phyloP scores from a whole-genome alignment of 768 basidiomycete species.

The Gloeostereum incarnatum region DNA sequence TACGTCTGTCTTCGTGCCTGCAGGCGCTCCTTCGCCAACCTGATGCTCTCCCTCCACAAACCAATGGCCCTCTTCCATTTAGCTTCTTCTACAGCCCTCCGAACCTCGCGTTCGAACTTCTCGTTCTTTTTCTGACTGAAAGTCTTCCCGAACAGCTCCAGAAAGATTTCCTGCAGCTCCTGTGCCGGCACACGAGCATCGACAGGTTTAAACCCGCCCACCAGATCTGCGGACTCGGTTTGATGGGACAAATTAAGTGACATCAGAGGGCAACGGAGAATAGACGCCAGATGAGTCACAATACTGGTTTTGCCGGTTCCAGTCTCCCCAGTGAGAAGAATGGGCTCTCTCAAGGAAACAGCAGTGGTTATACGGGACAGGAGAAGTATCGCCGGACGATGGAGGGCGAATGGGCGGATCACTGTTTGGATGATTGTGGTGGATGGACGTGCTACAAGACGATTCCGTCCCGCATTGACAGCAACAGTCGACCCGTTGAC shows the following conservation, averaged over 20 bases:
- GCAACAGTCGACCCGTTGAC: constrained; percentile 49
- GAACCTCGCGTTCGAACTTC: constrained; percentile 72
- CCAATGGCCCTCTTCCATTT: constrained; percentile 82
- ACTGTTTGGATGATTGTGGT: constrained; percentile 18
- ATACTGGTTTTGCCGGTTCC: constrained; percentile 98
- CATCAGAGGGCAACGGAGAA: constrained; percentile 68
- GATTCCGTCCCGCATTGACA: constrained; percentile 55
- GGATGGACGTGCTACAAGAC: constrained; percentile 43
- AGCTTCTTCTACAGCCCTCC: constrained; percentile 71
- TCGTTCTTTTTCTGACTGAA: constrained; percentile 89
- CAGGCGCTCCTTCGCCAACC: constrained; percentile 62
- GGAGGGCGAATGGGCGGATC: constrained; percentile 75
- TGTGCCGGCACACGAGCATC: constrained; percentile 76
- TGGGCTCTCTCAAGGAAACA: constrained; percentile 67
- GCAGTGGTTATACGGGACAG: constrained; percentile 75
- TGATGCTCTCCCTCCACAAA: constrained; percentile 74
- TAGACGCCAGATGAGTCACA: constrained; percentile 75
- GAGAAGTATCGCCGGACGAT: constrained; percentile 72
- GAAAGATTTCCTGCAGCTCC: constrained; percentile 61
- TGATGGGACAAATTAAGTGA: constrained; percentile 95
- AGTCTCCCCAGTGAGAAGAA: constrained; percentile 93
- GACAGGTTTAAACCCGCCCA: constrained; percentile 95
- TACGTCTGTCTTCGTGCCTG: constrained; percentile 21
- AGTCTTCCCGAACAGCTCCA: constrained; percentile 73
- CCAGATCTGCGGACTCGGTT: constrained; percentile 87